A percentile compares a stretch with the other conserved stretches of the same genome.
These are phyloP conservation scores for Pseudofabraea citricarpa DNA, from an alignment of 2,329 filamentous ascomycete genomes.

Conservation along the genomic window DNA sequence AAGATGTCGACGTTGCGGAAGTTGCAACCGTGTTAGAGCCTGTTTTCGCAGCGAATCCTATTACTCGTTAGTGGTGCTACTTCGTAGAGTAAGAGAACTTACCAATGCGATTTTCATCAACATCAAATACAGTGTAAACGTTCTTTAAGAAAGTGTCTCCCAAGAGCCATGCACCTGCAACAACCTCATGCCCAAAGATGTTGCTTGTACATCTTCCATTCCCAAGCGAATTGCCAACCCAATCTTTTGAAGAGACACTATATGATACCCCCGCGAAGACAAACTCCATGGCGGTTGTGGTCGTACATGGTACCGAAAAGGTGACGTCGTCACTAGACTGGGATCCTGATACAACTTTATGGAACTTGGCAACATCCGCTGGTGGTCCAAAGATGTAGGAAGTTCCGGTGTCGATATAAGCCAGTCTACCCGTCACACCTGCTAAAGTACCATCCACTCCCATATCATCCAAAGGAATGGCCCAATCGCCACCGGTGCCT, in stretches of 20 bases:
- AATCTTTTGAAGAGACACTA: slow-evolving; percentile 65
- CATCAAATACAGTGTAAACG: slow-evolving; percentile 82
- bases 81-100: slow-evolving; percentile 20
- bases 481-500: slow-evolving; percentile 59
- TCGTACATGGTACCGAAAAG: slow-evolving; percentile 71
- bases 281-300: slow-evolving; percentile 54
- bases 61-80: slow-evolving; percentile 6
- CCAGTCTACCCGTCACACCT: slow-evolving; percentile 40
- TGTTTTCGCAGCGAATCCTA: slow-evolving; percentile 18
- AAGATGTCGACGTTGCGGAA: slow-evolving; percentile 10
- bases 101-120: slow-evolving; percentile 62
- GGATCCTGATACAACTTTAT: slow-evolving; percentile 58
- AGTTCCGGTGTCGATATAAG: slow-evolving; percentile 81
- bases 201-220: slow-evolving; percentile 59
- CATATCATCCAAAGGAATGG: slow-evolving; percentile 63
- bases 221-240: slow-evolving; percentile 46
- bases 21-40: slow-evolving; percentile 8
- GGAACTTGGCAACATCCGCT: slow-evolving; percentile 61
- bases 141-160: slow-evolving; percentile 87
- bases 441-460: slow-evolving; percentile 57
- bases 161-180: slow-evolving; percentile 67
- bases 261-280: slow-evolving; percentile 65
- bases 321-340: slow-evolving; percentile 51
- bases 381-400: slow-evolving; percentile 71
- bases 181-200: slow-evolving; percentile 67